Conservation (phyloP, 75 land plant species). For the Pinus albicaulis region DNA sequence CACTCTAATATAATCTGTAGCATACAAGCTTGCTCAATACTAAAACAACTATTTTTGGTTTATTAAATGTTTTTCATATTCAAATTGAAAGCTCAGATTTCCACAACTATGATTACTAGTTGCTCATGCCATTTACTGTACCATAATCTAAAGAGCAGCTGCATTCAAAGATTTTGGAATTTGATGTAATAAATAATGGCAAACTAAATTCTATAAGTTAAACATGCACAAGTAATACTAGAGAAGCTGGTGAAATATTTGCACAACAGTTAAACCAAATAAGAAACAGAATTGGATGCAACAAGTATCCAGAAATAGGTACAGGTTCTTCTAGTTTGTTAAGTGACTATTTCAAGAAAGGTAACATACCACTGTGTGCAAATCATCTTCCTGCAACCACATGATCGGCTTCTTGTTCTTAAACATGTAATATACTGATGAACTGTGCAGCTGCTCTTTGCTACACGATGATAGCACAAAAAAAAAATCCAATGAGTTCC, state of each 20-base stretch:
- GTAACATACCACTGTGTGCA: conserved; percentile 60
- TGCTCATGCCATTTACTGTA: background rate
- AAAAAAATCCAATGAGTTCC: conserved; percentile 4
- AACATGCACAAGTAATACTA: no score
- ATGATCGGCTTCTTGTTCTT: conserved; percentile 52
- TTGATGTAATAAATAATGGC: background rate
- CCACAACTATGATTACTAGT: background rate
- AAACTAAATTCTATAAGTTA: background rate
- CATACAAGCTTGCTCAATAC: background rate
- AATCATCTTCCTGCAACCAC: conserved; percentile 66
- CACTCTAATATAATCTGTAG: background rate
- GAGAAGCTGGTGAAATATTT: background rate
- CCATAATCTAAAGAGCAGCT: background rate
- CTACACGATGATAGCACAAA: conserved; percentile 19
- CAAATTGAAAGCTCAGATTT: background rate
- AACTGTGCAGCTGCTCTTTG: conserved; percentile 55
- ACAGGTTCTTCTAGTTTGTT: background rate
- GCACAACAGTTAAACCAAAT: background rate
- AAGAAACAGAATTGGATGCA: background rate
- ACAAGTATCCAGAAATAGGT: background rate
- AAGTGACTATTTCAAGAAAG: background rate
- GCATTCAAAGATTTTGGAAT: background rate
- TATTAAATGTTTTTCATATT: background rate
- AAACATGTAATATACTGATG: conserved; percentile 48
- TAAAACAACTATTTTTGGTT: background rate